phyloP scores from a whole-genome alignment of 2,329 filamentous ascomycete genomes.

The Fusarium poae region DNA sequence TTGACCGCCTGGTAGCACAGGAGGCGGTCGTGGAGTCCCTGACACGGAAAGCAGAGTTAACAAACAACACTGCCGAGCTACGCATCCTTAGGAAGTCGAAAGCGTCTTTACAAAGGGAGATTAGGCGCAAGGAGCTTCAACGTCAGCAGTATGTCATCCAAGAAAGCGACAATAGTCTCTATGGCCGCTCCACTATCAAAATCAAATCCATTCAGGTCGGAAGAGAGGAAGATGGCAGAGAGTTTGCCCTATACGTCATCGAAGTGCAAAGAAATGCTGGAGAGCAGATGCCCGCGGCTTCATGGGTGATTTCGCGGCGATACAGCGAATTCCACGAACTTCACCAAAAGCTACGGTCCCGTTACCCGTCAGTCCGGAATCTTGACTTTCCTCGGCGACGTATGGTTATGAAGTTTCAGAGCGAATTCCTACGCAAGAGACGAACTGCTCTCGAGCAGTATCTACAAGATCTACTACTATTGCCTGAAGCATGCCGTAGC shows the following conservation, averaged over 20 bases:
- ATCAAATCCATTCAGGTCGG: slow-evolving; percentile 96
- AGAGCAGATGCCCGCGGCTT: slow-evolving; percentile 96
- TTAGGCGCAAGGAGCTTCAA: slow-evolving; percentile 93
- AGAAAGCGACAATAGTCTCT: slow-evolving; percentile 97
- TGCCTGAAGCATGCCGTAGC: slow-evolving; percentile 94
- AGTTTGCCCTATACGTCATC: slow-evolving; percentile 93
- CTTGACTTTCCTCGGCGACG: slow-evolving; percentile 93
- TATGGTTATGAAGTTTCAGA: slow-evolving; percentile 96
- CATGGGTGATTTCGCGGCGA: slow-evolving; percentile 90
- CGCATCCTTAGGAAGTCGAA: slow-evolving; percentile 94
- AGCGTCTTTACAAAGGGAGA: slow-evolving; percentile 90
- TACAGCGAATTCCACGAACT: slow-evolving; percentile 98
- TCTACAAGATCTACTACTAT: slow-evolving; percentile 80
- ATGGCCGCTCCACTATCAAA: slow-evolving; percentile 87
- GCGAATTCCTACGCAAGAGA: slow-evolving; percentile 93
- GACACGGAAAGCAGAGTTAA: slow-evolving; percentile 93
- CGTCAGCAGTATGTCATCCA: slow-evolving; percentile 97
- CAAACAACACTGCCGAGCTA: slow-evolving; percentile 94
- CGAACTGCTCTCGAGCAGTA: slow-evolving; percentile 87
- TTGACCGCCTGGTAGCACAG: slow-evolving; percentile 88
- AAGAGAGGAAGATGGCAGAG: slow-evolving; percentile 89
- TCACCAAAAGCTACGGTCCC: slow-evolving; percentile 85
- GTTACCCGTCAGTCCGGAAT: slow-evolving; percentile 88
- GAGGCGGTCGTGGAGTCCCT: slow-evolving; percentile 92
- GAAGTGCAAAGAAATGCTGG: slow-evolving; percentile 92